Evolutionary conservation across 2,329 filamentous ascomycete genomes (phyloP).

Genomic region (Beauveria australis): DNA sequence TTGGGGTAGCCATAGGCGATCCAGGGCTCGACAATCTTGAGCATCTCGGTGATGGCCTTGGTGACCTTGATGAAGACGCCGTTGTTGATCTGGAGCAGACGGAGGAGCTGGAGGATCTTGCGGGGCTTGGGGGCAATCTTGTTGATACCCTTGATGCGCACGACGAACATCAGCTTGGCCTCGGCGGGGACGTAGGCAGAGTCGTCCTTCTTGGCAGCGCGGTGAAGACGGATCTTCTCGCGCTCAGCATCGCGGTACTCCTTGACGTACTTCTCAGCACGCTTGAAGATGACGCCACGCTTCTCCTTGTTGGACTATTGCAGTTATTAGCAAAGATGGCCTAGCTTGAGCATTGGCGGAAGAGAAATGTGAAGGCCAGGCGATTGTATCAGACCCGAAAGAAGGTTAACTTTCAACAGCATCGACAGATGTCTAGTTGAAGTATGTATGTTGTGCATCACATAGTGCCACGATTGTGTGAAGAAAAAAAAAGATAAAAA

Average conservation of each 20-base stretch:
- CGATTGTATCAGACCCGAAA: constrained; percentile 86
- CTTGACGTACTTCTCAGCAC: constrained; percentile 98
- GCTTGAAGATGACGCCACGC: constrained; percentile 98
- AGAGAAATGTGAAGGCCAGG: constrained; percentile 21
- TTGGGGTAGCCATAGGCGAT: constrained; percentile 99
- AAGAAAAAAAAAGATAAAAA: neutral
- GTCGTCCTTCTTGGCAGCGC: constrained; percentile 84
- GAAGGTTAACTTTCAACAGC: constrained; percentile 98
- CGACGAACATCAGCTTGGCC: constrained; percentile 92
- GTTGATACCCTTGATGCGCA: constrained; percentile 99
- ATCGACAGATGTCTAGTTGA: constrained; percentile 96
- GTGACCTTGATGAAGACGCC: constrained; percentile 96
- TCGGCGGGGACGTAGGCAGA: constrained; percentile 92
- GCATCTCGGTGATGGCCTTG: constrained; percentile 96
- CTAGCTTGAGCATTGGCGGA: neutral
- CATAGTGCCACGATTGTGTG: constrained; percentile 25
- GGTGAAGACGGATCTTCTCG: constrained; percentile 91
- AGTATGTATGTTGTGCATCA: constrained; percentile 81
- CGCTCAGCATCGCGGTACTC: constrained; percentile 98
- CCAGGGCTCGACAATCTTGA: constrained; percentile 98
- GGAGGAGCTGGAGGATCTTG: constrained; percentile 99
- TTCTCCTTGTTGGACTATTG: constrained; percentile 94
- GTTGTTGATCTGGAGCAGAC: constrained; percentile 99
- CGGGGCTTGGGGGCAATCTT: constrained; percentile 99
- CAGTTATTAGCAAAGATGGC: constrained; percentile 27